These are phyloP conservation scores for Fusarium pseudocircinatum DNA, from an alignment of 2,329 filamentous ascomycete species.

Conservation along the genomic window DNA sequence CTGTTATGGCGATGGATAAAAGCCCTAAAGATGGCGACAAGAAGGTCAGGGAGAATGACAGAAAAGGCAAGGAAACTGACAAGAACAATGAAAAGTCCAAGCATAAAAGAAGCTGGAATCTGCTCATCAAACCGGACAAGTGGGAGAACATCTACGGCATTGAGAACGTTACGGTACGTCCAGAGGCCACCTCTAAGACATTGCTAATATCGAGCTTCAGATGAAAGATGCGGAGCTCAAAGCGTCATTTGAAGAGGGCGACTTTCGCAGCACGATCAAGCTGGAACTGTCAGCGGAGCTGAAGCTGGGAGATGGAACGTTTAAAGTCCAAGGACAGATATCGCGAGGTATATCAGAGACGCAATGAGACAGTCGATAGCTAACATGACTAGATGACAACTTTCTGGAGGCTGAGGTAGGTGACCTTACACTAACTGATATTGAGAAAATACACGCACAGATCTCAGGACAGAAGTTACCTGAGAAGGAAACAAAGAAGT, in stretches of 20 bases:
- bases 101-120: background rate
- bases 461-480: background rate
- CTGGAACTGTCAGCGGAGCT: background rate
- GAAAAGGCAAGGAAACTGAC: background rate
- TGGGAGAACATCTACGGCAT: background rate
- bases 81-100: fast-evolving
- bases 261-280: background rate
- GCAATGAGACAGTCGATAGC: fast-evolving
- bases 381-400: background rate
- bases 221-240: background rate
- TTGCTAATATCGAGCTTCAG: fast-evolving
- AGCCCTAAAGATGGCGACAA: fast-evolving
- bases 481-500: fast-evolving
- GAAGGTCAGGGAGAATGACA: too few relatives aligned
- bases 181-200: fast-evolving
- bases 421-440: background rate
- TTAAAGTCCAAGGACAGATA: background rate
- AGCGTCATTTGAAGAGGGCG: background rate
- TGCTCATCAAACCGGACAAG: background rate
- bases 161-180: background rate
- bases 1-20: fast-evolving
- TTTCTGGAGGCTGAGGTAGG: background rate
- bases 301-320: background rate
- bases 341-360: background rate
- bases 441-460: background rate